Conservation (phyloP, 2,329 filamentous ascomycete genomes). For the Sclerotinia glacialis region DNA sequence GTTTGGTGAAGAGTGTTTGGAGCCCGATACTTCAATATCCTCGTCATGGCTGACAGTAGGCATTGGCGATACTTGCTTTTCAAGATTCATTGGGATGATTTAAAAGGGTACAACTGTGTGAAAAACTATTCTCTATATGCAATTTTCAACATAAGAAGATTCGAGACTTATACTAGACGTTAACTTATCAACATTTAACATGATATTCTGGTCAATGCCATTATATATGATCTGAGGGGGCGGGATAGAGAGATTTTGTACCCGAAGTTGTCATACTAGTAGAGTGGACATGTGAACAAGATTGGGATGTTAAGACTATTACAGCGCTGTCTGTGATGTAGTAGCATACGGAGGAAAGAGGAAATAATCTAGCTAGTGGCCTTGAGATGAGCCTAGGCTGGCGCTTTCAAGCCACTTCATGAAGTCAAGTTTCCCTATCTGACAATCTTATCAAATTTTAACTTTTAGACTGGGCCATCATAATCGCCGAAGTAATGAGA, state of each 20-base stretch:
- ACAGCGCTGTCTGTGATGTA: not conserved
- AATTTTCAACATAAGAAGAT: not conserved
- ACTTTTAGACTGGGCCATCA: not conserved
- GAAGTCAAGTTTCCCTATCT: not conserved
- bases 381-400: not conserved
- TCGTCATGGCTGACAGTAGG: not conserved
- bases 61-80: not conserved
- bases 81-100: not conserved
- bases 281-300: not conserved
- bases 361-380: not conserved
- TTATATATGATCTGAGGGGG: not conserved
- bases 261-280: not conserved
- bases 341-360: not conserved
- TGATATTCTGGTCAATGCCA: not conserved
- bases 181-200: not conserved
- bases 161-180: too few species aligned
- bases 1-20: slow-evolving; percentile 4
- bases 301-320: not conserved
- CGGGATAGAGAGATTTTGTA: not conserved
- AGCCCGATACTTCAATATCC: not conserved
- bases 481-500: not conserved
- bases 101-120: not conserved
- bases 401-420: not conserved
- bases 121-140: not conserved
- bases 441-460: not conserved